Conservation (phyloP, 768 basidiomycete genomes). For the Lentinula guzmanii region DNA sequence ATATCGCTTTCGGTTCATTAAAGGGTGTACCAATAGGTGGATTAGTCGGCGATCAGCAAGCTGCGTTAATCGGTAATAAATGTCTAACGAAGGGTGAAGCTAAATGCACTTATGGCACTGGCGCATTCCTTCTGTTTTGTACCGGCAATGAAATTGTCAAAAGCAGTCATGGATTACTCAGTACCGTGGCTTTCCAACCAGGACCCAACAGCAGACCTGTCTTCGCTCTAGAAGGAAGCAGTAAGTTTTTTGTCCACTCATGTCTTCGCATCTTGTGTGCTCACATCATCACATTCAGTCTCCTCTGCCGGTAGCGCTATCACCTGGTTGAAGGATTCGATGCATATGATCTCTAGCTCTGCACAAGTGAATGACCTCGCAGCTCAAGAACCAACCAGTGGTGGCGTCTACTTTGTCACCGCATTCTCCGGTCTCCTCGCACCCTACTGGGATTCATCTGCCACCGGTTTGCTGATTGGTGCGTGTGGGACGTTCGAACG, state of each 20-base stretch:
- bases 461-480: conserved; percentile 86
- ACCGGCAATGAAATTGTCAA: conserved; percentile 84
- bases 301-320: conserved; percentile 94
- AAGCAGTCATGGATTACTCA: conserved; percentile 82
- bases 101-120: conserved; percentile 98
- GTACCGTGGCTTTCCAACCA: conserved; percentile 89
- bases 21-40: conserved; percentile 83
- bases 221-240: conserved; percentile 93
- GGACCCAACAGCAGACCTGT: conserved; percentile 72
- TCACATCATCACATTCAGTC: conserved; percentile 35
- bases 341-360: conserved; percentile 75
- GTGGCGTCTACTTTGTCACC: conserved; percentile 93
- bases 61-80: conserved; percentile 93
- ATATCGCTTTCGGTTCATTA: conserved; percentile 59
- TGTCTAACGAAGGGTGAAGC: conserved; percentile 88
- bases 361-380: conserved; percentile 84
- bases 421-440: conserved; percentile 95
- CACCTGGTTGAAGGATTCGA: conserved; percentile 94
- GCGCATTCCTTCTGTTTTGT: conserved; percentile 93
- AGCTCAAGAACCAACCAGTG: conserved; percentile 66
- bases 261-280: background rate
- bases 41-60: conserved; percentile 97
- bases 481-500: conserved; percentile 6
- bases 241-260: conserved; percentile 38
- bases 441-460: conserved; percentile 97